Base-by-base conservation (phyloP, 495 filamentous ascomycete species). In the Penicillium coprophilum region DNA sequence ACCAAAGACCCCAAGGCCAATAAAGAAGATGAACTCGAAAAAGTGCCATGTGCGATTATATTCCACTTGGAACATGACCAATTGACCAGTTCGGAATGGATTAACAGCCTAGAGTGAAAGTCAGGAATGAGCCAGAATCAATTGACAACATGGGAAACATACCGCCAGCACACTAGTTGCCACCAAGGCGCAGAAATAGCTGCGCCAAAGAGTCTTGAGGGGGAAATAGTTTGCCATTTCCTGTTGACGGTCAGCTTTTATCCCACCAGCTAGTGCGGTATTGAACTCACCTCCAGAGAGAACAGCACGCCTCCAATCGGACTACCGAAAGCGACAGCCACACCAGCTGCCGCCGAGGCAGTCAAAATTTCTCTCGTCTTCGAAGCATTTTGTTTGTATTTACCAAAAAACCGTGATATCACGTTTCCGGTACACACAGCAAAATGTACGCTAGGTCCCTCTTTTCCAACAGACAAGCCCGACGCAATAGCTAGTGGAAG, bases 221-320 rank as follows among this genome's bases (percentile, higher is more conserved):
- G 94, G 94, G 64, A 98, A 98, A 69, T 96, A 89, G 45, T 86
- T 94, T n/a, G 94, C 95, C 86, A 98, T 95, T 80, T 98, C 94
- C 80, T 86, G 45, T 45, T 24, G 10, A 24, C 20, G 24, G 40
- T 73, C 54, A 74, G 58, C 34, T 57, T 51, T 38, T 27, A 23
- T 30, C 23, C 31, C 21, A 51, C 15, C 12, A 23, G 4, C 5
- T 23, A 21, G n/a, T 4, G 21, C 19, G 10, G 4, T 17, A 23
- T 38, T 2, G 20, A 31, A 61, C 67, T 48, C 68, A 86, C 84
- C 73, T 98, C 94, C 11, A 98, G 77, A 13, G 95, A 97, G 73
- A 98, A 98, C 8, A 98, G 71, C 13, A 98, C 94, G 24, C 94
- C 94, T 48, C 94, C 94, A 61, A 98, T 98, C 0, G 94, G 94